Percentiles rank a stretch among this genome's conserved stretches.
These are phyloP conservation scores for Phytophthora hibernalis DNA, from an alignment of 352 stramenopile genomes.

Conservation along the genomic window DNA sequence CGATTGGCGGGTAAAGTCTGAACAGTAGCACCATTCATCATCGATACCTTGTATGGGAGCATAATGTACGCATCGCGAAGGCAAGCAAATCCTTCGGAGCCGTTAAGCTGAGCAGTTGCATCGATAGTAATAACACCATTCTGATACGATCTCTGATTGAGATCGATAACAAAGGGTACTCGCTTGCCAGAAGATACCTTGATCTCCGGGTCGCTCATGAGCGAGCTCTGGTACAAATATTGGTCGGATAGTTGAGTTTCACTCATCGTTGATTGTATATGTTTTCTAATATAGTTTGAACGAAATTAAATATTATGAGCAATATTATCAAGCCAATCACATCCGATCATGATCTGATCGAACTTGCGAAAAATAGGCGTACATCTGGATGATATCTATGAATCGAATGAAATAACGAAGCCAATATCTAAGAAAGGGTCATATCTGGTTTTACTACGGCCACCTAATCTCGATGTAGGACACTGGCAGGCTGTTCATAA, in stretches of 20 bases:
- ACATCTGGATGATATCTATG: conserved; percentile 8
- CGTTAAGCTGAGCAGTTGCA: conserved; percentile 12
- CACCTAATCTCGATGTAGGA: conserved; percentile 19
- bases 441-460: conserved; percentile 21
- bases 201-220: conserved; percentile 10
- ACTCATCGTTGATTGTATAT: conserved; percentile 16
- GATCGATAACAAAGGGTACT: conserved; percentile 14
- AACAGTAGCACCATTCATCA: conserved; percentile 12
- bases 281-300: conserved; percentile 6
- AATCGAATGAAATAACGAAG: conserved; percentile 12
- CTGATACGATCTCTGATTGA: conserved; percentile 14
- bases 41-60: conserved; percentile 17
- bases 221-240: conserved; percentile 13
- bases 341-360: conserved; percentile 13
- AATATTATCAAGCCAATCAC: conserved; percentile 13
- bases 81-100: conserved; percentile 3
- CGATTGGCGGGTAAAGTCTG: neutral
- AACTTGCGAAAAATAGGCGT: neutral
- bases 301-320: conserved; percentile 7
- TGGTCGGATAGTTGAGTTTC: conserved; percentile 16
- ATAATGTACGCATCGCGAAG: conserved; percentile 27
- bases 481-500: conserved; percentile 22
- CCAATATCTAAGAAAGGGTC: conserved; percentile 14
- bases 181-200: conserved; percentile 10
- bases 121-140: conserved; percentile 26